Evolutionary conservation across 345 rosid species (phyloP).

Genomic region (Trapa bicornis): DNA sequence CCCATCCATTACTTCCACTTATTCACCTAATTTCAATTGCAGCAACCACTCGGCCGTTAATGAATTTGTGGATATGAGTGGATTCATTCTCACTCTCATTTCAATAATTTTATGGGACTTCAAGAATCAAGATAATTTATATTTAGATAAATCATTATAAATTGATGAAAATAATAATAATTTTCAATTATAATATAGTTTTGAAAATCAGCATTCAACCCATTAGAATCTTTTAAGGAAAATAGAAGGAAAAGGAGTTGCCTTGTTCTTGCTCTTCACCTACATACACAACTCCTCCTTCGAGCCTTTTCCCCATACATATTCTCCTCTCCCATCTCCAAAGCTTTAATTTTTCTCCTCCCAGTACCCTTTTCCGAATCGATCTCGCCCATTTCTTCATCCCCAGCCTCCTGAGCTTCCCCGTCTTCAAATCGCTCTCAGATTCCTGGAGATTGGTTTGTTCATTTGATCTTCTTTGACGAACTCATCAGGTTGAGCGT

Average conservation of each 20-base stretch:
- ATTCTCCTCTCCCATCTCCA: neutral
- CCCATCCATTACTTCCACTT: neutral
- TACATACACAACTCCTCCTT: neutral
- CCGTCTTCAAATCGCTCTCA: too few relatives aligned
- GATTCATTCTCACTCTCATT: too few relatives aligned
- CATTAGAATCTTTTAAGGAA: neutral
- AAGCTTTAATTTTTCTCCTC: conserved; percentile 7
- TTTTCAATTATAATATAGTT: too few relatives aligned
- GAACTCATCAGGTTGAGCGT: conserved; percentile 3
- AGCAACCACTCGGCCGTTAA: too few relatives aligned
- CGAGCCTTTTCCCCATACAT: neutral
- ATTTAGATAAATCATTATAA: too few relatives aligned
- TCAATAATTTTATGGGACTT: too few relatives aligned
- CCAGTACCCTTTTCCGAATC: neutral
- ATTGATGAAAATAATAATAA: too few relatives aligned
- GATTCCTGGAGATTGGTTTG: conserved; percentile 1
- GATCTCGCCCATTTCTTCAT: neutral
- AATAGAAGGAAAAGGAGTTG: too few relatives aligned
- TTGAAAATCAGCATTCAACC: too few relatives aligned
- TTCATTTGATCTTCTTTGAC: neutral
- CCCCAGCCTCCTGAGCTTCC: neutral
- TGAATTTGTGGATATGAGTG: too few relatives aligned
- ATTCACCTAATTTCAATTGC: too few relatives aligned
- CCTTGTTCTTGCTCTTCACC: conserved; percentile 2
- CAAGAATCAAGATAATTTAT: too few relatives aligned